These are phyloP conservation scores for Aspergillus saccharolyticus DNA, from an alignment of 495 filamentous ascomycete species.

Conservation along the genomic window DNA sequence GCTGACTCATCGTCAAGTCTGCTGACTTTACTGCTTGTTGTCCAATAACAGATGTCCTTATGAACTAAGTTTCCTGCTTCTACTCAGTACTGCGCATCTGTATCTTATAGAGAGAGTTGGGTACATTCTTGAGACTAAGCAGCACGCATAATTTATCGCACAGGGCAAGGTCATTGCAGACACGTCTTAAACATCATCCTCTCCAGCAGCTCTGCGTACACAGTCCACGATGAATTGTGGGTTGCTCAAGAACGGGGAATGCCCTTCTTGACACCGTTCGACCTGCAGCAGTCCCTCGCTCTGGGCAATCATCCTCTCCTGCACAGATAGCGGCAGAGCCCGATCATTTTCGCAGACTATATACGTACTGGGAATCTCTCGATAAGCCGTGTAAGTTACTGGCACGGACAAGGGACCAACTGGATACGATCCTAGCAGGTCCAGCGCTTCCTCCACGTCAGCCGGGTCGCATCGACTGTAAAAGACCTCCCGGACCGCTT, in stretches of 20 bases:
- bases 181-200: slow-evolving; percentile 7
- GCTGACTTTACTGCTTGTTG: background rate
- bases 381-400: slow-evolving; percentile 25
- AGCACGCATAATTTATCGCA: background rate
- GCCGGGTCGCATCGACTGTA: slow-evolving; percentile 22
- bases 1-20: background rate
- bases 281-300: slow-evolving; percentile 21
- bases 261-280: slow-evolving; percentile 26
- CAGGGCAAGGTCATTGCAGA: background rate
- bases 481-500: slow-evolving; percentile 14
- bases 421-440: slow-evolving; percentile 24
- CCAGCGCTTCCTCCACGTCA: slow-evolving; percentile 20
- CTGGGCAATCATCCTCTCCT: slow-evolving; percentile 26
- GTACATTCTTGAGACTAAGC: too few species aligned
- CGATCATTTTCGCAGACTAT: slow-evolving; percentile 32
- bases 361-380: slow-evolving; percentile 30
- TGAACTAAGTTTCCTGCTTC: background rate
- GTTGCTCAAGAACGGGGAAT: slow-evolving; percentile 30
- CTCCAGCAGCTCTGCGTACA: slow-evolving; percentile 21
- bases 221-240: slow-evolving; percentile 23
- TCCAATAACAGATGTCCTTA: background rate
- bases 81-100: too few species aligned
- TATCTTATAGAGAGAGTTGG: too few species aligned
- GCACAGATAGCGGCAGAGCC: slow-evolving; percentile 21
- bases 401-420: slow-evolving; percentile 22